Evolutionary conservation across 139 green algal genomes (phyloP).

Genomic region (Tetraselmis chui): DNA sequence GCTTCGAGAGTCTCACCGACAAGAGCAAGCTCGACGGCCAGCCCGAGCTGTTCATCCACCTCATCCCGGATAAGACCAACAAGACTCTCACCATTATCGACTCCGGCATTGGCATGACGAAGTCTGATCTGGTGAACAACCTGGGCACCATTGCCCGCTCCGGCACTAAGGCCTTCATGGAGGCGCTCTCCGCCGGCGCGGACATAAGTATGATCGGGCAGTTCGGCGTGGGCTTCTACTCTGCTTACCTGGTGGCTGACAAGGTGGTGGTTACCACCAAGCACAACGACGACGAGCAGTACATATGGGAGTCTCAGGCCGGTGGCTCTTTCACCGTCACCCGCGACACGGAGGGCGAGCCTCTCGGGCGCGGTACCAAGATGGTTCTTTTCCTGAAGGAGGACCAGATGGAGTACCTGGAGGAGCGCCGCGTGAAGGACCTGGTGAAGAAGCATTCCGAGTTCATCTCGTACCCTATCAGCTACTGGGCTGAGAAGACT

Average conservation of each 20-base stretch:
- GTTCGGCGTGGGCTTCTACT: conserved; percentile 99
- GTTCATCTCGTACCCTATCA: conserved; percentile 64
- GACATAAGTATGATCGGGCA: conserved; percentile 99
- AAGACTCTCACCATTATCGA: conserved; percentile 95
- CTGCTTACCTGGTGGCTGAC: conserved; percentile 97
- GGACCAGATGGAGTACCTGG: conserved; percentile 49
- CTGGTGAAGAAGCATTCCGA: conserved; percentile 65
- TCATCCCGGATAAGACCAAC: conserved; percentile 93
- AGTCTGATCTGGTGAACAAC: conserved; percentile 98
- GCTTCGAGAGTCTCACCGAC: conserved; percentile 94
- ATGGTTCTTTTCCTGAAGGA: conserved; percentile 53
- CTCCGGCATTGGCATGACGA: conserved; percentile 96
- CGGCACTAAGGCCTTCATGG: conserved; percentile 99
- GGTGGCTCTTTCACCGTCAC: conserved; percentile 98
- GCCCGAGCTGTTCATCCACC: conserved; percentile 94
- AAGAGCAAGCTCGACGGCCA: conserved; percentile 91
- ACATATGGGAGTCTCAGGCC: conserved; percentile 96
- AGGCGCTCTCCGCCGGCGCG: conserved; percentile 93
- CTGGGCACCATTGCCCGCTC: conserved; percentile 98
- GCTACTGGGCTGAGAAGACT: conserved; percentile 94
- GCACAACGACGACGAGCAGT: conserved; percentile 99
- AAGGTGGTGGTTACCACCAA: conserved; percentile 81
- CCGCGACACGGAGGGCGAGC: conserved; percentile 41
- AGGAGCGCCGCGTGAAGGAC: conserved; percentile 60
- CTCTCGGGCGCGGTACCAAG: conserved; percentile 45